phyloP scores from a whole-genome alignment of 768 basidiomycete genomes.

The Xerocomellus chrysenteron region DNA sequence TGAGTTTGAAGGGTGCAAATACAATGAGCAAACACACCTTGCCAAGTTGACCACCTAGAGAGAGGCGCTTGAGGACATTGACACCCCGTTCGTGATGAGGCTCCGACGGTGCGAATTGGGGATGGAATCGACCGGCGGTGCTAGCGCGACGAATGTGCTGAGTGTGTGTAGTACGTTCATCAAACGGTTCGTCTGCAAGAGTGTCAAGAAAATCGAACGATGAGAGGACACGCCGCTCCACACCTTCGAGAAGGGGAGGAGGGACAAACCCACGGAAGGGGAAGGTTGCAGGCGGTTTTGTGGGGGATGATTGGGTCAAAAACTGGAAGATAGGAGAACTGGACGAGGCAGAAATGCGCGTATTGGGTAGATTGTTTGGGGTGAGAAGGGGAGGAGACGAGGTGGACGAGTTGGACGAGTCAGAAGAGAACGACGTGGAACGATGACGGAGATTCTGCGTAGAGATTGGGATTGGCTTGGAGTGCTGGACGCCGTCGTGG shows the following conservation, averaged over 20 bases:
- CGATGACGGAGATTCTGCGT: conserved; percentile 48
- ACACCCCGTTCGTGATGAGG: conserved; percentile 63
- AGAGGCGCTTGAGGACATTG: conserved; percentile 72
- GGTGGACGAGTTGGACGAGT: conserved; percentile 52
- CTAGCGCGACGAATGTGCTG: conserved; percentile 69
- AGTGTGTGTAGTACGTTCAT: conserved; percentile 41
- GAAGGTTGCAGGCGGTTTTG: conserved; percentile 53
- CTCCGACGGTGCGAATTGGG: conserved; percentile 45
- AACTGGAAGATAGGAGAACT: conserved; percentile 74
- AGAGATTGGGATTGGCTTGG: conserved; percentile 65
- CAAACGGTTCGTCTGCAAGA: conserved; percentile 38
- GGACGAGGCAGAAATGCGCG: conserved; percentile 51
- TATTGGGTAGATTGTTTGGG: conserved; percentile 42
- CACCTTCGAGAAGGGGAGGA: conserved; percentile 64
- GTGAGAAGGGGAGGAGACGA: conserved; percentile 54
- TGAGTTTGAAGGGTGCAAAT: too few relatives aligned
- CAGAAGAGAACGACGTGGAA: conserved; percentile 62
- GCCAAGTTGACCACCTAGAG: conserved; percentile 57
- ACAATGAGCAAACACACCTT: conserved; percentile 45
- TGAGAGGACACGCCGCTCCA: conserved; percentile 7
- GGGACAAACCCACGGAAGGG: conserved; percentile 57
- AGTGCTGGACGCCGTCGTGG: conserved; percentile 44
- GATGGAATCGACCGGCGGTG: conserved; percentile 50
- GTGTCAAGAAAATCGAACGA: not conserved
- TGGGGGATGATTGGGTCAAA: conserved; percentile 57